Evolutionary conservation across 2,329 filamentous ascomycete species (phyloP).

Genomic region (Sporothrix humicola): DNA sequence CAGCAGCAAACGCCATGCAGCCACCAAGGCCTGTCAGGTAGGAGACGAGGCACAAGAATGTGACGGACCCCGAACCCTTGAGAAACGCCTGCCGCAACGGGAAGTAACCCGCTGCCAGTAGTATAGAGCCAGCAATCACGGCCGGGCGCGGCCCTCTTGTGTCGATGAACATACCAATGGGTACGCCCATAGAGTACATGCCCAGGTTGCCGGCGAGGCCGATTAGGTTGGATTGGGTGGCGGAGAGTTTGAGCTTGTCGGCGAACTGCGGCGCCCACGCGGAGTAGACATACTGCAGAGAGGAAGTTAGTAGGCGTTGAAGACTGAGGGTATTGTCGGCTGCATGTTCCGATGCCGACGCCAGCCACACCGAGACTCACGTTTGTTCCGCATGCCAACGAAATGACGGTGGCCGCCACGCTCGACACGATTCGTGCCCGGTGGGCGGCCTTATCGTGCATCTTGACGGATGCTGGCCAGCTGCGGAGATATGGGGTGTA

Average conservation of each 20-base stretch:
- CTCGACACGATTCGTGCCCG: conserved; percentile 78
- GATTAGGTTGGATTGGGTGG: conserved; percentile 93
- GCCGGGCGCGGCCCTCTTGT: conserved; percentile 78
- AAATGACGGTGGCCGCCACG: conserved; percentile 80
- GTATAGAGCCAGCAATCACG: conserved; percentile 73
- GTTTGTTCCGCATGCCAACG: conserved; percentile 91
- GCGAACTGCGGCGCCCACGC: conserved; percentile 98
- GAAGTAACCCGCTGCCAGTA: conserved; percentile 81
- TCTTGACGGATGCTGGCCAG: conserved; percentile 22
- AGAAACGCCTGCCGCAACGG: conserved; percentile 82
- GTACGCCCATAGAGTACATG: conserved; percentile 91
- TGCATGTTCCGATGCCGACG: not conserved
- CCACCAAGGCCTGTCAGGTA: conserved; percentile 87
- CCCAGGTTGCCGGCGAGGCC: conserved; percentile 85
- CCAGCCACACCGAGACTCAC: conserved; percentile 54
- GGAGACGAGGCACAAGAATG: conserved; percentile 77
- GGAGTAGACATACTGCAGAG: conserved; percentile 86
- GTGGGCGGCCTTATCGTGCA: conserved; percentile 37
- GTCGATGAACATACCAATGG: conserved; percentile 87
- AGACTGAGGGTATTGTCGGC: not conserved
- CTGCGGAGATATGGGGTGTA: not conserved
- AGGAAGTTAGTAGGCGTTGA: not conserved
- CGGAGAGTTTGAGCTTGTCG: conserved; percentile 80
- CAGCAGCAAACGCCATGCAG: conserved; percentile 86
- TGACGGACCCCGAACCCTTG: conserved; percentile 63